Evolutionary conservation across 1,139 yeast species (phyloP), one percentile per base, ranked within the genome.

Genomic region (Saccharomyces hybrid): DNA sequence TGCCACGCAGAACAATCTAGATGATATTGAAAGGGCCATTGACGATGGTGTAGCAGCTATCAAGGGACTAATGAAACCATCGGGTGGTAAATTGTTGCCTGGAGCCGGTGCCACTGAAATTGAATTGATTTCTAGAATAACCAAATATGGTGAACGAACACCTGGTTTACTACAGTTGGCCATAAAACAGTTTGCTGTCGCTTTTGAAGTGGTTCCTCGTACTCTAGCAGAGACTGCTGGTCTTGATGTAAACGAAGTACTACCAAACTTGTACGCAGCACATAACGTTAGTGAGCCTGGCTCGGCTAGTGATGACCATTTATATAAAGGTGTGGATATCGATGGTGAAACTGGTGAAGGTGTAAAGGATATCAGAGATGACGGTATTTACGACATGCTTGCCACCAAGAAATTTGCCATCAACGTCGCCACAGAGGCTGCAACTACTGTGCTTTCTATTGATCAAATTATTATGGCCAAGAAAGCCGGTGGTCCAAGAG

Each of bases 91-190:
- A 61, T 78, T 93, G 62, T 79, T 93, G 60, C 93, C 98, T 11
- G 99, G 99, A 59, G 99, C 99, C 0, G 99, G 99, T 64, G 93
- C 97, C 16, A 79, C 88, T n/a, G 99, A 93, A 73, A 86, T 89
- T 53, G 97, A 90, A 68, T 78, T 93, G 54, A 91, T 90, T 53
- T 81, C 86, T 61, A 79, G 84, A 66, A 78, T 91, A 57, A 87
- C 90, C 23, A 82, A 82, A 57, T 87, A 83, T 67, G 99, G 98
- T 61, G 99, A 93, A 70, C 82, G 80, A 65, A 93, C 98, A 1
- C 96, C 99, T 14, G 99, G 98, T 48, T 77, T 91, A 59, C 73
- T 89, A 64, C 99, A 91, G 73, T 81, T 93, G 60, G 97, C 98
- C 51, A 93, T 93, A 66, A 93, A 93, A 75, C 86, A 87, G 67